Conservation (phyloP, 306 rosid species). For the Mucuna pruriens region DNA sequence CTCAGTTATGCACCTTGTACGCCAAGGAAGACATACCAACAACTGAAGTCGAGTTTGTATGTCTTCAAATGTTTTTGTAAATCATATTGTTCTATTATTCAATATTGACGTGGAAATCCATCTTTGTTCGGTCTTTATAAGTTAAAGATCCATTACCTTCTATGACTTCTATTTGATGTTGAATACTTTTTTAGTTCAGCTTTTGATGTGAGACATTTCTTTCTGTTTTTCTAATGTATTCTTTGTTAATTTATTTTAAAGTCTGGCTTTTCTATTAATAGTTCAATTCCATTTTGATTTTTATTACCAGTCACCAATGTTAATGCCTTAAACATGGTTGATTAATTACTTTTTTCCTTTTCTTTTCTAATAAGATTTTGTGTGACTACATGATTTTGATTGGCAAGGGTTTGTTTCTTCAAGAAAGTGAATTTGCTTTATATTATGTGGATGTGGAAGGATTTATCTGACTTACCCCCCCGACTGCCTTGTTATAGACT, state of each 20-base stretch:
- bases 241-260: not conserved
- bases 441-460: not conserved
- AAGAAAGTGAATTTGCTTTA: slow-evolving; percentile 4
- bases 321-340: not conserved
- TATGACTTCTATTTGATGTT: not conserved
- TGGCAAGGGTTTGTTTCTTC: not conserved
- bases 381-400: not conserved
- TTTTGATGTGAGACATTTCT: not conserved
- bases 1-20: not conserved
- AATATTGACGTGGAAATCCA: not conserved
- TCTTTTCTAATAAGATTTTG: not conserved
- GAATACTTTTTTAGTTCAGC: not conserved
- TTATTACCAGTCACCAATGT: not conserved
- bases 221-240: not conserved
- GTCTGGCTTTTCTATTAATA: not conserved
- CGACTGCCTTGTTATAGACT: not conserved
- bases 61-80: not conserved
- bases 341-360: not conserved
- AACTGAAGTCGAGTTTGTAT: not conserved
- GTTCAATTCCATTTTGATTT: not conserved
- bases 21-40: not conserved
- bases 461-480: not conserved
- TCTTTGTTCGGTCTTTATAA: slow-evolving; percentile 1
- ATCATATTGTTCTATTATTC: not conserved
- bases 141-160: not conserved